Evolutionary conservation across 371 early-diverging fungal species (phyloP).

Genomic region (Mortierella sp.): DNA sequence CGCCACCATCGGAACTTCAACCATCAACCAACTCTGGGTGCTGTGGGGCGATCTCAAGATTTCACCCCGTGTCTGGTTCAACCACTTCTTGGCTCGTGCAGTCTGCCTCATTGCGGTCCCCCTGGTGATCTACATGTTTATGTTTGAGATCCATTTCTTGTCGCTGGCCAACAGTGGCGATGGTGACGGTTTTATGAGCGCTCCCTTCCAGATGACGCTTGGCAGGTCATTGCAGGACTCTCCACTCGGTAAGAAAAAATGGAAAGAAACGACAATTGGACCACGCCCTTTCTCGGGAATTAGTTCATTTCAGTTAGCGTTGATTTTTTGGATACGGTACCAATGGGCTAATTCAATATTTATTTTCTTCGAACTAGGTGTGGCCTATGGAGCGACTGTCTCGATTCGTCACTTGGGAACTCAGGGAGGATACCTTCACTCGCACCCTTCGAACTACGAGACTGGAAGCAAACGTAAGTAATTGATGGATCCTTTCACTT

Average conservation of each 20-base stretch:
- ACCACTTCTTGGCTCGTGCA: slow-evolving; percentile 74
- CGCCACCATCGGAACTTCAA: slow-evolving; percentile 88
- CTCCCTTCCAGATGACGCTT: slow-evolving; percentile 80
- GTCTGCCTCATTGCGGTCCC: slow-evolving; percentile 88
- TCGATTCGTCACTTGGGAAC: slow-evolving; percentile 82
- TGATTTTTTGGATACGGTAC: not conserved
- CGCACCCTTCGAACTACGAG: slow-evolving; percentile 85
- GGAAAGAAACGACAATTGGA: not conserved
- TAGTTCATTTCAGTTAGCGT: slow-evolving; percentile 7
- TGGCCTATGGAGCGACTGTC: slow-evolving; percentile 87
- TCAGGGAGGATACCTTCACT: slow-evolving; percentile 88
- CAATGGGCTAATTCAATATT: not conserved
- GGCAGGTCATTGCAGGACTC: slow-evolving; percentile 57
- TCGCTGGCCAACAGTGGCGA: slow-evolving; percentile 77
- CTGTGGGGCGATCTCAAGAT: slow-evolving; percentile 79
- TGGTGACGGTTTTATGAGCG: slow-evolving; percentile 86
- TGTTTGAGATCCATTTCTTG: slow-evolving; percentile 90
- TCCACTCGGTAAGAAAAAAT: slow-evolving; percentile 18
- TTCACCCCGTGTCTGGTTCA: slow-evolving; percentile 44
- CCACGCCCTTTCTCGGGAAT: not conserved
- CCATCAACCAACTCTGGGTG: slow-evolving; percentile 91
- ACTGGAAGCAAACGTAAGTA: slow-evolving; percentile 82
- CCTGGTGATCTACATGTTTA: slow-evolving; percentile 78
- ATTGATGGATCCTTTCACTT: not conserved
- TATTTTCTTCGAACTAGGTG: slow-evolving; percentile 61